Conservation (phyloP, 495 filamentous ascomycete species). For the Margaritispora aquatica region DNA sequence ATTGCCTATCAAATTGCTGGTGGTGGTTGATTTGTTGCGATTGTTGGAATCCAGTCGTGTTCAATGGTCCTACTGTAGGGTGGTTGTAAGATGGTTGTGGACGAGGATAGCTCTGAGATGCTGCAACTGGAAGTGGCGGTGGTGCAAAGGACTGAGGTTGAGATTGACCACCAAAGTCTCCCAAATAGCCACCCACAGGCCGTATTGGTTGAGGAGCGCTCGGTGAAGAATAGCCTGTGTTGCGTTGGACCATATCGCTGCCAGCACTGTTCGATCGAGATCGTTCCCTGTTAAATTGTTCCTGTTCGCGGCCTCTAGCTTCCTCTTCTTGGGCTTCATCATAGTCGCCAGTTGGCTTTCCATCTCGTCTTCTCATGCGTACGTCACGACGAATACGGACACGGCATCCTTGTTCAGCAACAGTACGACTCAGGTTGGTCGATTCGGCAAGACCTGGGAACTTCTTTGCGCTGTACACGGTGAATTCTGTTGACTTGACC, state of each 20-base stretch:
- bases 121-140: background rate
- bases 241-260: background rate
- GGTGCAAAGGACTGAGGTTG: too few relatives aligned
- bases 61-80: background rate
- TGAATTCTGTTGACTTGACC: conserved; percentile 81
- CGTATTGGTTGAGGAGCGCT: background rate
- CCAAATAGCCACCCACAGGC: background rate
- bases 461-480: conserved; percentile 96
- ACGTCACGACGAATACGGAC: conserved; percentile 96
- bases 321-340: conserved; percentile 30
- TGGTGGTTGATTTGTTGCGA: conserved; percentile 1
- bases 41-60: background rate
- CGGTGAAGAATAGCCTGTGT: background rate
- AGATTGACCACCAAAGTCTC: too few relatives aligned
- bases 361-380: conserved; percentile 81
- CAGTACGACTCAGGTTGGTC: conserved; percentile 78
- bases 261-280: conserved; percentile 6
- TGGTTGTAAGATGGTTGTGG: background rate
- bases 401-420: conserved; percentile 95
- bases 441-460: conserved; percentile 93
- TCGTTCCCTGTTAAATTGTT: conserved; percentile 7
- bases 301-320: conserved; percentile 6
- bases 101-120: background rate
- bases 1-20: conserved; percentile 3
- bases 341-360: conserved; percentile 53